phyloP scores from a whole-genome alignment of 129 eudicot genomes.

The Flaveria linearis region DNA sequence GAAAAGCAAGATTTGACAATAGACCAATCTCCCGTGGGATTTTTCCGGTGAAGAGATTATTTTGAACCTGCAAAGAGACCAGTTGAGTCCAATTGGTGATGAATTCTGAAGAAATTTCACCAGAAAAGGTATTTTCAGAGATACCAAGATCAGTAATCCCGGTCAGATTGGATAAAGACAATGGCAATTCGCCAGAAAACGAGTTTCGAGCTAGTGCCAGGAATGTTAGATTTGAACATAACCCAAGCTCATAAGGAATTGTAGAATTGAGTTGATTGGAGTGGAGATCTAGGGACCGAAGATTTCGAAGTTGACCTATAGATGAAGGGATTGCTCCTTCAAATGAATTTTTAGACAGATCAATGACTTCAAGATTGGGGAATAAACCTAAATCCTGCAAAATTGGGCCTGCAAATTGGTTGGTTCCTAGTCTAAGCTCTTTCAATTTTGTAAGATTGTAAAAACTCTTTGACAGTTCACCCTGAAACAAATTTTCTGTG shows the following conservation, averaged over 20 bases:
- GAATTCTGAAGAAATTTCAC: constrained; percentile 52
- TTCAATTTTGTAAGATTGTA: constrained; percentile 48
- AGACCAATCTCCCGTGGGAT: constrained; percentile 62
- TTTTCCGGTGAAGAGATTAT: constrained; percentile 53
- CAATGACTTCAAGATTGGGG: constrained; percentile 48
- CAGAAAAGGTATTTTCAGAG: constrained; percentile 62
- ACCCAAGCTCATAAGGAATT: constrained; percentile 68
- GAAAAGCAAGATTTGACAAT: constrained; percentile 44
- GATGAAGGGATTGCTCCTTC: constrained; percentile 64
- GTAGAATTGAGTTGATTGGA: constrained; percentile 51
- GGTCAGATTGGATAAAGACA: constrained; percentile 57
- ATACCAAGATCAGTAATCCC: constrained; percentile 47
- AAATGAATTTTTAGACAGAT: constrained; percentile 45
- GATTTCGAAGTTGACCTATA: constrained; percentile 56
- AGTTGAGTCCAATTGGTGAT: constrained; percentile 57
- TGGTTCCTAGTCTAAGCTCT: constrained; percentile 42
- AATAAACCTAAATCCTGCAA: constrained; percentile 44
- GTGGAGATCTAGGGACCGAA: constrained; percentile 46
- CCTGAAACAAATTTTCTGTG: constrained; percentile 52
- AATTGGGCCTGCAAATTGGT: constrained; percentile 52
- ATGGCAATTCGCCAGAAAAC: constrained; percentile 58
- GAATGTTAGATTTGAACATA: constrained; percentile 51
- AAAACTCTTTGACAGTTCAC: constrained; percentile 45
- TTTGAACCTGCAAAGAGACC: constrained; percentile 58
- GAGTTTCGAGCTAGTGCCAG: constrained; percentile 61